Percentiles rank a stretch among this genome's conserved stretches.
These are phyloP conservation scores for Yamadazyma tumulicola DNA, from an alignment of 805 yeast genomes.

Conservation along the genomic window DNA sequence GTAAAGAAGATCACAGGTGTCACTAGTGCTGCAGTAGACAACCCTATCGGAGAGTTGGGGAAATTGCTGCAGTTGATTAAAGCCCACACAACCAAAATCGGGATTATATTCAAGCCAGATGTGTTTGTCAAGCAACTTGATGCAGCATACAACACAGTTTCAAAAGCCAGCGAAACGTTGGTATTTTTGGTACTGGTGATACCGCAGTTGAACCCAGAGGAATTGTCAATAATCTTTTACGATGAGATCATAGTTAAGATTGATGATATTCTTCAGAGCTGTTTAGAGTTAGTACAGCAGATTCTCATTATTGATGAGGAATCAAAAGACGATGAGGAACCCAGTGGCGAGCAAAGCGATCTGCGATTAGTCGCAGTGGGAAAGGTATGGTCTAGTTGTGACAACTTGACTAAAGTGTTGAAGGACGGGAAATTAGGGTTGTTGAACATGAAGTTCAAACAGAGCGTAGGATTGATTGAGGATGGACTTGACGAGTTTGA, in stretches of 20 bases:
- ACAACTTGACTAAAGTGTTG: constrained; percentile 38
- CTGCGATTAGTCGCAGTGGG: constrained; percentile 19
- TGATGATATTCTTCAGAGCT: constrained; percentile 16
- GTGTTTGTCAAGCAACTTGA: constrained; percentile 39
- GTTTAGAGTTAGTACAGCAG: constrained; percentile 22
- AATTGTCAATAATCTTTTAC: constrained; percentile 34
- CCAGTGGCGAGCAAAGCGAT: constrained; percentile 17
- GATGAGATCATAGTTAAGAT: constrained; percentile 29
- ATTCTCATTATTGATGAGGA: constrained; percentile 14
- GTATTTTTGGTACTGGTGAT: constrained; percentile 44
- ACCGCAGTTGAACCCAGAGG: constrained; percentile 24
- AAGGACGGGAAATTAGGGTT: constrained; percentile 53
- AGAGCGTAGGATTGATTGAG: constrained; percentile 44
- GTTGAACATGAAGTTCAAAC: constrained; percentile 44
- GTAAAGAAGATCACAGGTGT: constrained; percentile 19
- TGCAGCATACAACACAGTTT: constrained; percentile 49
- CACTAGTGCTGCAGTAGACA: constrained; percentile 29
- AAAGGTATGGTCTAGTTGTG: constrained; percentile 67
- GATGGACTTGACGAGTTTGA: constrained; percentile 64
- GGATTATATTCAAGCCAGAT: constrained; percentile 64
- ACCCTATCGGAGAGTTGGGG: constrained; percentile 53
- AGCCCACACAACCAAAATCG: constrained; percentile 78
- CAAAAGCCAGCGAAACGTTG: constrained; percentile 42
- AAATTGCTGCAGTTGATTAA: constrained; percentile 59
- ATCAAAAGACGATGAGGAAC: neutral